Percentiles rank a stretch among this genome's conserved stretches.
Evolutionary conservation across 768 basidiomycete species (phyloP).

Genomic region (Termitomyces titanicus): DNA sequence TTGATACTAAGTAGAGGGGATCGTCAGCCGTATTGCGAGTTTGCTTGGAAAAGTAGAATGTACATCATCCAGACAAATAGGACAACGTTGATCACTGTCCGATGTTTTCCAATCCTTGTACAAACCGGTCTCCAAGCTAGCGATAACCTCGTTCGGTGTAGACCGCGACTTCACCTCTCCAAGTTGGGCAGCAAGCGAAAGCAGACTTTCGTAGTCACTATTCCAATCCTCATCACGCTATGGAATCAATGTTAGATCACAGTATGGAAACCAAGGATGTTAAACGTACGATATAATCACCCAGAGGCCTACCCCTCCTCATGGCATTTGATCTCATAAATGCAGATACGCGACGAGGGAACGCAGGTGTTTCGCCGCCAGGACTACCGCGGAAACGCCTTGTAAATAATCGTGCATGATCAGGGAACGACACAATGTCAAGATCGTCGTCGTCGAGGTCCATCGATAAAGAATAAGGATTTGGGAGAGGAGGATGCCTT

Average conservation of each 20-base stretch:
- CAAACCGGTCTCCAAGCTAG: constrained; percentile 51
- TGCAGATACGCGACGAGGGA: constrained; percentile 12
- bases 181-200: constrained; percentile 53
- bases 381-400: constrained; percentile 10
- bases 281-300: constrained; percentile 51
- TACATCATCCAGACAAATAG: constrained; percentile 84
- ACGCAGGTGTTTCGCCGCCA: constrained; percentile 11
- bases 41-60: constrained; percentile 22
- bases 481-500: neutral
- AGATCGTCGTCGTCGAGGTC: constrained; percentile 4
- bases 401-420: neutral
- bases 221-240: constrained; percentile 81
- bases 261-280: neutral
- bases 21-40: constrained; percentile 10
- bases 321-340: constrained; percentile 10
- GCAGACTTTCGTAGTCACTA: constrained; percentile 66
- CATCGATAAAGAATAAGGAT: neutral
- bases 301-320: constrained; percentile 25
- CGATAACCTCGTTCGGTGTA: constrained; percentile 59
- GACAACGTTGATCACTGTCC: constrained; percentile 72
- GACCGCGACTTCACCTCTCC: constrained; percentile 68
- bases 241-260: constrained; percentile 7
- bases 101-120: constrained; percentile 68
- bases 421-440: neutral
- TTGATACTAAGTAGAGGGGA: constrained; percentile 47